Evolutionary conservation across 2,329 filamentous ascomycete species (phyloP).

Genomic region (Fusarium concolor): DNA sequence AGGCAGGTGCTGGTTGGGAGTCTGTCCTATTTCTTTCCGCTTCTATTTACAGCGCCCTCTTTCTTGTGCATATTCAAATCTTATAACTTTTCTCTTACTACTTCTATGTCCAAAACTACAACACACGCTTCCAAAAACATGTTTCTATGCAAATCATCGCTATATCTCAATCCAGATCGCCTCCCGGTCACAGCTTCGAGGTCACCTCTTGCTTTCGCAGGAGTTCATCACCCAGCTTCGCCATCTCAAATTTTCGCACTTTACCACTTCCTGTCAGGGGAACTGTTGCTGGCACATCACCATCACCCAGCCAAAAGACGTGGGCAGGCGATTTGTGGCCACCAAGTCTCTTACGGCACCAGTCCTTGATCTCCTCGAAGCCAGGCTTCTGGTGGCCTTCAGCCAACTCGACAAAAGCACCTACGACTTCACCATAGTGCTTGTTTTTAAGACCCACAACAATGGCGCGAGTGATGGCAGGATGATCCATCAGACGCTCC

Average conservation of each 20-base stretch:
- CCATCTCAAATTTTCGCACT: constrained; percentile 75
- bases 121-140: constrained; percentile 3
- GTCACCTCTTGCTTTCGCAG: constrained; percentile 61
- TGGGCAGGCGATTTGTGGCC: constrained; percentile 77
- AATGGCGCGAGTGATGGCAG: constrained; percentile 70
- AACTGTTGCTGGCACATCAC: constrained; percentile 64
- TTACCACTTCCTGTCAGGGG: constrained; percentile 80
- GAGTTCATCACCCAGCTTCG: constrained; percentile 65
- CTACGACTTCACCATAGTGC: constrained; percentile 80
- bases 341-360: constrained; percentile 71
- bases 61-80: too few relatives aligned
- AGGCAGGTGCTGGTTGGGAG: neutral
- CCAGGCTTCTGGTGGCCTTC: constrained; percentile 55
- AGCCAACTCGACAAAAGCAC: constrained; percentile 67
- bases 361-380: constrained; percentile 68
- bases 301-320: constrained; percentile 80
- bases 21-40: neutral
- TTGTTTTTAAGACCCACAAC: constrained; percentile 76
- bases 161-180: neutral
- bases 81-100: neutral
- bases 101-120: neutral
- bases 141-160: neutral
- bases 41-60: neutral
- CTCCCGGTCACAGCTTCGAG: constrained; percentile 56
- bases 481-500: constrained; percentile 75